Base-by-base conservation (phyloP, 2,329 filamentous ascomycete species). In the Microcera coccophila region DNA sequence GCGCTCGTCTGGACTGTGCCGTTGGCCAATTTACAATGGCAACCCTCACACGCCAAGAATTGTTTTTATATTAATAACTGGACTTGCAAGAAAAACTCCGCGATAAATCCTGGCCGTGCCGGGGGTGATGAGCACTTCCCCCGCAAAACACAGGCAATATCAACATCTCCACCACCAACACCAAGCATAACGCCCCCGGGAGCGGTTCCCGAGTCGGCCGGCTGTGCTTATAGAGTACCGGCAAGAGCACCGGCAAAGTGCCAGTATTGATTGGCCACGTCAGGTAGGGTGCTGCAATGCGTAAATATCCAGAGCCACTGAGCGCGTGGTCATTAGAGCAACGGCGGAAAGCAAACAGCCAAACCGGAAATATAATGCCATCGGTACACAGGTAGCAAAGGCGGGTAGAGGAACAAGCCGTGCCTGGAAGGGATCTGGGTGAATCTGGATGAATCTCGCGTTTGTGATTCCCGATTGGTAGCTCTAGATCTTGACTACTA, bases 1-100 rank as follows among this genome's bases (percentile, higher is more conserved):
- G 31, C 31, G 8, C 44, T 41, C 44, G 42, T 52, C 50, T 54
- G 46, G 54, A 52, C 44, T 49, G 52, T 48, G 48, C 48, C 45
- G 46, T n/a, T 39, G 47, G 22, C 37, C 41, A 49, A 51, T 47
- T 42, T 54, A 50, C 48, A 54, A 52, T 48, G 45, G 46, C n/a
- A n/a, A n/a, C n/a, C n/a, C n/a, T n/a, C n/a, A n/a, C n/a, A n/a
- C n/a, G n/a, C n/a, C n/a, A n/a, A n/a, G n/a, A n/a, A n/a, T n/a
- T n/a, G n/a, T n/a, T n/a, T n/a, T n/a, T n/a, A n/a, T 49, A 36
- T 26, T 36, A 42, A 47, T 36, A 29, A 35, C 18, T 35, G 16
- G 17, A 35, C 17, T 55, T 55, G 57, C 45, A 53, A 41, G 24
- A 52, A 38, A 28, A 52, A 47, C 43, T 38, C 39, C 39, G 36